These are phyloP conservation scores for Emericellopsis cladophorae DNA, from an alignment of 2,329 filamentous ascomycete species.

Conservation along the genomic window DNA sequence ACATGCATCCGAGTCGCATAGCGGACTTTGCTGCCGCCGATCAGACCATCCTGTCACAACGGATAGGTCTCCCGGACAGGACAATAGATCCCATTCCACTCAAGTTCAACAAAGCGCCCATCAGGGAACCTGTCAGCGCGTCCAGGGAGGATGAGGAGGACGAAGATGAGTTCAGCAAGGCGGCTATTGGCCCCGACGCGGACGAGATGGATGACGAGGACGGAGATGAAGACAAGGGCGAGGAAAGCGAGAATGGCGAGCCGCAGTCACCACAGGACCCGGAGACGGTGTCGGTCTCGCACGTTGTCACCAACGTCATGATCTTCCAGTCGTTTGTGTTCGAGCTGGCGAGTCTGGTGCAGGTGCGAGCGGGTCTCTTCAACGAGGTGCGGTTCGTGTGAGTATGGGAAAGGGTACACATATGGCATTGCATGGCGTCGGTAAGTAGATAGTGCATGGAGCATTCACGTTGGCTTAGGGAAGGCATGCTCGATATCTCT, in stretches of 20 bases:
- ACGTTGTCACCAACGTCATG: constrained; percentile 68
- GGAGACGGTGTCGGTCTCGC: constrained; percentile 54
- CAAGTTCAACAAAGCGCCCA: constrained; percentile 22
- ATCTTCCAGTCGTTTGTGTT: constrained; percentile 70
- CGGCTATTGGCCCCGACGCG: background rate
- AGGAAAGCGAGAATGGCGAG: background rate
- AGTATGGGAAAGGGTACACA: background rate
- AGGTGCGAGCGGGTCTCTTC: constrained; percentile 63
- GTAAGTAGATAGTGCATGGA: no score
- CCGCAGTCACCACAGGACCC: constrained; percentile 8
- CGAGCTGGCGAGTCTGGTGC: constrained; percentile 62
- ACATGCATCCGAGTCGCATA: constrained; percentile 1
- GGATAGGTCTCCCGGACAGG: constrained; percentile 32
- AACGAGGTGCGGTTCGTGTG: constrained; percentile 55
- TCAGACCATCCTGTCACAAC: constrained; percentile 44
- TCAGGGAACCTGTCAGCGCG: constrained; percentile 8
- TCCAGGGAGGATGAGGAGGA: constrained; percentile 9
- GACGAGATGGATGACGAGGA: constrained; percentile 9
- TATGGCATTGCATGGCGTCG: background rate
- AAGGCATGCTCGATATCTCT: no score
- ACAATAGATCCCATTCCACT: constrained; percentile 33
- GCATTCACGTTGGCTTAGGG: no score
- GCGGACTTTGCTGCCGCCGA: constrained; percentile 52
- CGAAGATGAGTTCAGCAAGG: constrained; percentile 4
- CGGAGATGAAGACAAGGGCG: constrained; percentile 9